phyloP scores from a whole-genome alignment of 2,329 filamentous ascomycete genomes.

The Sporothrix dimorphospora region DNA sequence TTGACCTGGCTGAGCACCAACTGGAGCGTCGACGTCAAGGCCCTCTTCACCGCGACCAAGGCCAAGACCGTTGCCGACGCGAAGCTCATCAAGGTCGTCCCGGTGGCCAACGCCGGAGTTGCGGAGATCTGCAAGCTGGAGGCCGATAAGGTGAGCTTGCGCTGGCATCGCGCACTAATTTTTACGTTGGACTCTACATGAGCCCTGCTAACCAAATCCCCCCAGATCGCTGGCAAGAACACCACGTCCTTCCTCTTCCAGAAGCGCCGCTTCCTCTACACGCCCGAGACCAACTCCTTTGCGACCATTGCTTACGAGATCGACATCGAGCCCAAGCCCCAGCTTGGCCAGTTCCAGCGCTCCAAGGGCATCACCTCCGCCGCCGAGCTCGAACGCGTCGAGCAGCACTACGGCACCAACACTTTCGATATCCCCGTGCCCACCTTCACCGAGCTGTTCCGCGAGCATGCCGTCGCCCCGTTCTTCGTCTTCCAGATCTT shows the following conservation, averaged over 20 bases:
- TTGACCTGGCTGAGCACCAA: slow-evolving; percentile 94
- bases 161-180: not conserved
- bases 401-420: slow-evolving; percentile 94
- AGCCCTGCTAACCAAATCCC: not conserved
- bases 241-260: slow-evolving; percentile 93
- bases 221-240: slow-evolving; percentile 69
- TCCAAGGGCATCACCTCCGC: slow-evolving; percentile 74
- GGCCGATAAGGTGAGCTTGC: slow-evolving; percentile 64
- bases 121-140: slow-evolving; percentile 84
- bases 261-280: slow-evolving; percentile 93
- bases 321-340: slow-evolving; percentile 82
- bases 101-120: slow-evolving; percentile 83
- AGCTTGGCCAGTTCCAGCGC: slow-evolving; percentile 75
- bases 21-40: slow-evolving; percentile 90
- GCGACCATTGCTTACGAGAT: slow-evolving; percentile 80
- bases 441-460: slow-evolving; percentile 92
- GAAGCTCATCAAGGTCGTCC: slow-evolving; percentile 88
- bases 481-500: slow-evolving; percentile 99
- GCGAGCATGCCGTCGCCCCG: slow-evolving; percentile 96
- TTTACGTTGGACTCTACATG: not conserved
- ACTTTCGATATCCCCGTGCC: slow-evolving; percentile 98
- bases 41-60: slow-evolving; percentile 76
- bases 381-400: slow-evolving; percentile 75
- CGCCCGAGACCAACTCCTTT: slow-evolving; percentile 72
- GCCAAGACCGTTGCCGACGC: slow-evolving; percentile 73